Evolutionary conservation across 768 basidiomycete genomes (phyloP).

Genomic region (Vishniacozyma victoriae): DNA sequence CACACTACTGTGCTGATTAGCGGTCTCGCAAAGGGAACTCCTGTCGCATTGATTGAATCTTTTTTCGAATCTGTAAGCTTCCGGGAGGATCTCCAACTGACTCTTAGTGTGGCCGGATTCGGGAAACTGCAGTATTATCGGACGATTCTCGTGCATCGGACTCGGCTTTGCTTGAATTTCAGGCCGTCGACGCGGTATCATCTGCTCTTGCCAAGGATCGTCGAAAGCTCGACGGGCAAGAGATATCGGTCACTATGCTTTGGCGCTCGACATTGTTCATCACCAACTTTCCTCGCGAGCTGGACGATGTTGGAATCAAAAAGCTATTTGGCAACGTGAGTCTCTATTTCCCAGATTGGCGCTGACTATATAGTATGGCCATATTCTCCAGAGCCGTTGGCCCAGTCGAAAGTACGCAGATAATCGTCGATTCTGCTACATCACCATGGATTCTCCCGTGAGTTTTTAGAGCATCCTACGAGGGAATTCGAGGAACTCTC

Average conservation of each 20-base stretch:
- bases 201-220: slow-evolving; percentile 90
- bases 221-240: slow-evolving; percentile 68
- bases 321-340: slow-evolving; percentile 71
- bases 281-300: slow-evolving; percentile 85
- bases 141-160: slow-evolving; percentile 54
- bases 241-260: slow-evolving; percentile 78
- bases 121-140: slow-evolving; percentile 69
- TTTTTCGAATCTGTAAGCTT: slow-evolving; percentile 79
- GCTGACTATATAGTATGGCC: slow-evolving; percentile 62
- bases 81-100: not conserved
- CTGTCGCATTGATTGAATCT: slow-evolving; percentile 61
- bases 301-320: slow-evolving; percentile 70
- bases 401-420: slow-evolving; percentile 94
- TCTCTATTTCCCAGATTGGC: not conserved
- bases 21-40: slow-evolving; percentile 56
- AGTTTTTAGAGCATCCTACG: slow-evolving; percentile 34
- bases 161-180: slow-evolving; percentile 87
- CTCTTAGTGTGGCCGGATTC: slow-evolving; percentile 72
- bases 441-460: slow-evolving; percentile 82
- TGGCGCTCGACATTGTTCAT: slow-evolving; percentile 94
- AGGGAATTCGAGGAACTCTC: not conserved
- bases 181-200: slow-evolving; percentile 67
- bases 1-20: slow-evolving; percentile 85
- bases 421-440: slow-evolving; percentile 85
- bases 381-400: slow-evolving; percentile 91